These are phyloP conservation scores for Cyclotella choctawhatcheeana DNA, from an alignment of 108 stramenopile species.

Conservation along the genomic window DNA sequence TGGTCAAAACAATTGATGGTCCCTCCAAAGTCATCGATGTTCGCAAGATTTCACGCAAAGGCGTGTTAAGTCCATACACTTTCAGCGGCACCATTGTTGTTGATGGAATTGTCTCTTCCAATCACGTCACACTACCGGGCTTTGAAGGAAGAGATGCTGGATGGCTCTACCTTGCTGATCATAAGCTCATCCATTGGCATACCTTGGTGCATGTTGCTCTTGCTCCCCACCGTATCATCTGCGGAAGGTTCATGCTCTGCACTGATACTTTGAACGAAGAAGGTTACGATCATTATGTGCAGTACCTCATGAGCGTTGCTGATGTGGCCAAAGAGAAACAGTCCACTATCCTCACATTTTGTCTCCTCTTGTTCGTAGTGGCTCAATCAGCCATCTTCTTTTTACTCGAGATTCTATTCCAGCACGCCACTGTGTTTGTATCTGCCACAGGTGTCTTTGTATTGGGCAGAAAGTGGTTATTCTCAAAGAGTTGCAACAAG, in stretches of 20 bases:
- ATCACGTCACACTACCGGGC: not conserved
- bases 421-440: not conserved
- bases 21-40: not conserved
- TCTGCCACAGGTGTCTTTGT: not conserved
- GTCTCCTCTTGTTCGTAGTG: not conserved
- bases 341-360: not conserved
- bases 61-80: not conserved
- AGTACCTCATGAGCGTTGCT: not conserved
- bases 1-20: not conserved
- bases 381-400: not conserved
- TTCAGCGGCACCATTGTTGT: constrained; percentile 1
- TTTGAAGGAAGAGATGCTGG: not conserved
- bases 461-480: not conserved
- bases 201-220: constrained; percentile 1
- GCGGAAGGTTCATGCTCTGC: constrained; percentile 1
- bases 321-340: not conserved
- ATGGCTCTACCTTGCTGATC: not conserved
- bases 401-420: not conserved
- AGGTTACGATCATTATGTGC: not conserved
- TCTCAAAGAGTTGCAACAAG: not conserved
- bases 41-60: constrained; percentile 3
- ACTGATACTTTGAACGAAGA: not conserved
- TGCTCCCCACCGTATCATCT: constrained; percentile 2
- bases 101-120: constrained; percentile 5
- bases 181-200: not conserved